Conservation (phyloP, 148 eudicot genomes). For the Vaccinium corymbosum region DNA sequence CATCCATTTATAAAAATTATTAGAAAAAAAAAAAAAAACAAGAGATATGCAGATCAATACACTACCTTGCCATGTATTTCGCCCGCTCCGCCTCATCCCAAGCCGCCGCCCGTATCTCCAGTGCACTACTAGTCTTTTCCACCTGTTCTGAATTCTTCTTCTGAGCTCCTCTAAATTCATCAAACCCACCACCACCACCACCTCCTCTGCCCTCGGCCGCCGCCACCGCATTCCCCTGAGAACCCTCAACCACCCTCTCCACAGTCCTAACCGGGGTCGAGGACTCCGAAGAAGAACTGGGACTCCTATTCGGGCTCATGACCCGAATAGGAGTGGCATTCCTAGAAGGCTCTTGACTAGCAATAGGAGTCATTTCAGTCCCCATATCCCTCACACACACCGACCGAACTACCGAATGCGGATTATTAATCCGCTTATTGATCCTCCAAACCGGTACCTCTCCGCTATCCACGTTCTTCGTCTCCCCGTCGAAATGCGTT, state of each 20-base stretch:
- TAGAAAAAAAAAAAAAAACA: not conserved
- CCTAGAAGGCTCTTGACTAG: slow-evolving; percentile 89
- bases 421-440: slow-evolving; percentile 31
- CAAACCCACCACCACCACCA: slow-evolving; percentile 21
- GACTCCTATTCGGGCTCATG: slow-evolving; percentile 76
- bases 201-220: not conserved
- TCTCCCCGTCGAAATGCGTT: slow-evolving; percentile 47
- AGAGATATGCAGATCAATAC: not conserved
- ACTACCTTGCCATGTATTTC: slow-evolving; percentile 80
- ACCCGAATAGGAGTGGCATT: slow-evolving; percentile 80
- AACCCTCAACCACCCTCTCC: slow-evolving; percentile 18
- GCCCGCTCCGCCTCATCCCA: slow-evolving; percentile 99
- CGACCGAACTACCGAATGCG: slow-evolving; percentile 50
- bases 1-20: too few species aligned
- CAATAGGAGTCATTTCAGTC: slow-evolving; percentile 94
- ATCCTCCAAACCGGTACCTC: slow-evolving; percentile 58
- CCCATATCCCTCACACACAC: slow-evolving; percentile 97
- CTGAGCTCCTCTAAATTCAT: slow-evolving; percentile 25
- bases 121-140: slow-evolving; percentile 41
- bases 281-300: slow-evolving; percentile 61
- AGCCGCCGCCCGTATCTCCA: slow-evolving; percentile 78
- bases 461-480: slow-evolving; percentile 75
- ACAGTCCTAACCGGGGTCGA: slow-evolving; percentile 61
- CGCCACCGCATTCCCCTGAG: not conserved
- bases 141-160: slow-evolving; percentile 20